These are phyloP conservation scores for Apiospora sp. DNA, from an alignment of 2,329 filamentous ascomycete genomes.

Conservation along the genomic window DNA sequence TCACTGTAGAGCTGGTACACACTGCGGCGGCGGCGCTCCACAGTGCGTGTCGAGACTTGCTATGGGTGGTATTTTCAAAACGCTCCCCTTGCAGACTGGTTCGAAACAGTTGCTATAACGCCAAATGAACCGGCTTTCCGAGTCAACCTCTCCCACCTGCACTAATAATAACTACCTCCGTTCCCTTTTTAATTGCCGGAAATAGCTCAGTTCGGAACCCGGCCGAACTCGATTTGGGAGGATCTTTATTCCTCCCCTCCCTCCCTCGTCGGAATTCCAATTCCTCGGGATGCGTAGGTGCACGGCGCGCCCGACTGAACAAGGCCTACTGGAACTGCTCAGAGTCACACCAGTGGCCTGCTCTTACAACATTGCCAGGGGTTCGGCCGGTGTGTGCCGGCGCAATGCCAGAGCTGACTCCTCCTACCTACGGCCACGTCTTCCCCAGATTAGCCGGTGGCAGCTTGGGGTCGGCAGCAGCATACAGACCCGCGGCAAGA, in stretches of 20 bases:
- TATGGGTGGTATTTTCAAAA: neutral
- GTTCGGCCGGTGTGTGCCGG: neutral
- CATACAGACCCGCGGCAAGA: slow-evolving; percentile 56
- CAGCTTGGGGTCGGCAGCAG: neutral
- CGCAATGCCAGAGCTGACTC: neutral
- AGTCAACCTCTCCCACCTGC: neutral
- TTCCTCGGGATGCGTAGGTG: slow-evolving; percentile 13
- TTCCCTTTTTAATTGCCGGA: neutral
- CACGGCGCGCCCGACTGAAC: slow-evolving; percentile 6
- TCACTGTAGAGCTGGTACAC: neutral
- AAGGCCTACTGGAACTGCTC: slow-evolving; percentile 16
- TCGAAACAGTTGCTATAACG: slow-evolving; percentile 5
- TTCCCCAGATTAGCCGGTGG: neutral
- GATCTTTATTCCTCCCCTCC: neutral
- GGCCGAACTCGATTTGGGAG: neutral
- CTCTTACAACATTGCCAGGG: slow-evolving; percentile 1
- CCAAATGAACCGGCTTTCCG: neutral
- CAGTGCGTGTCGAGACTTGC: neutral
- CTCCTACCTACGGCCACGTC: neutral
- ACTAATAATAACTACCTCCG: neutral
- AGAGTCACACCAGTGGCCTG: slow-evolving; percentile 14
- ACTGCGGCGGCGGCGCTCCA: neutral
- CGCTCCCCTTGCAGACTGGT: neutral
- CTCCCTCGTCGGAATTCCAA: neutral
- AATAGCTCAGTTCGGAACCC: neutral